Conservation (phyloP, 257 asterid species). For the Solanum paucissectum region DNA sequence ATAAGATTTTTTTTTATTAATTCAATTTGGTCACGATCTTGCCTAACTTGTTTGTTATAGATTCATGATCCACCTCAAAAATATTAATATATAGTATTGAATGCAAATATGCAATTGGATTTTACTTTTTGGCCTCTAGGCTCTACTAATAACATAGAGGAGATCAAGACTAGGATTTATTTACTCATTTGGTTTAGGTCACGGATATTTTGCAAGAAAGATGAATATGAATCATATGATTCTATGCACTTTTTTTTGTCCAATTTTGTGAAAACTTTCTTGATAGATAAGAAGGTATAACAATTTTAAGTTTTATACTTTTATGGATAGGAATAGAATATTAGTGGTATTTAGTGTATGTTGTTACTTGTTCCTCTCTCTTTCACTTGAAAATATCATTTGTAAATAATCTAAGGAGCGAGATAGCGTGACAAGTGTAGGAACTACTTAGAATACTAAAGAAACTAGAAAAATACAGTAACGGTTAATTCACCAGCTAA, state of each 20-base stretch:
- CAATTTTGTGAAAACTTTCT: not conserved
- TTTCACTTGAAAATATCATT: too few species aligned
- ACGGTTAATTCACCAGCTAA: too few species aligned
- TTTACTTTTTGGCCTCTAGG: not conserved
- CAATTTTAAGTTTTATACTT: not conserved
- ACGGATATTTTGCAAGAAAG: slow-evolving; percentile 24
- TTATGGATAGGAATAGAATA: slow-evolving; percentile 4
- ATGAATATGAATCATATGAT: slow-evolving; percentile 29
- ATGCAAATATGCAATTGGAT: slow-evolving; percentile 7
- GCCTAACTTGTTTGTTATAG: not conserved
- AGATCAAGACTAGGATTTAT: not conserved
- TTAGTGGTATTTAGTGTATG: not conserved
- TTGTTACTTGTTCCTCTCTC: not conserved
- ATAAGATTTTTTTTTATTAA: not conserved
- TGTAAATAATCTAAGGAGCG: not conserved
- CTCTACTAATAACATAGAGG: not conserved
- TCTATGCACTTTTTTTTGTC: not conserved
- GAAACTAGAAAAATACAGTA: not conserved
- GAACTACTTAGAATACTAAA: too few species aligned
- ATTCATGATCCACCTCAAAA: not conserved
- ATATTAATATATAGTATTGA: not conserved
- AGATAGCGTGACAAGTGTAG: not conserved
- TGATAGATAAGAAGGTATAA: not conserved
- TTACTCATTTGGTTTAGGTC: slow-evolving; percentile 23
- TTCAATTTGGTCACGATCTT: slow-evolving; percentile 22